Evolutionary conservation across 2,329 filamentous ascomycete species (phyloP), one percentile per base, ranked within the genome.

Genomic region (Colletotrichum tabaci): DNA sequence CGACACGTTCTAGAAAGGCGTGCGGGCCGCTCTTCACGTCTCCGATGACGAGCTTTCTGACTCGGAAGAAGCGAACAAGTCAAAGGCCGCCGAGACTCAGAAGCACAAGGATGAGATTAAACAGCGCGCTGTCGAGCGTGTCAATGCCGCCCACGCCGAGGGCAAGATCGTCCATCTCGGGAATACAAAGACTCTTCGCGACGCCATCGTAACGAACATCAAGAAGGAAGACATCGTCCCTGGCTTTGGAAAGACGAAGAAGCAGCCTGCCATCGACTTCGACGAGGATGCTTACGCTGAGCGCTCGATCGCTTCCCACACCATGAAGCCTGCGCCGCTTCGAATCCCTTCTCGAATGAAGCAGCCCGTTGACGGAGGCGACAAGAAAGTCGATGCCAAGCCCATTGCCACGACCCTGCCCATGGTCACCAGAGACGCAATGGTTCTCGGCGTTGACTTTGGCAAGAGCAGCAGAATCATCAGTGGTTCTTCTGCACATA

Each of bases 1-100:
- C n/a, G 49, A 66, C 35, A 73, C 77, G 63, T 81, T 80, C 61
- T 82, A 79, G 80, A 67, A 74, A 12, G 72, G 77, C 72, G 78
- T 81, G 23, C 76, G 80, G 23, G 66, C 67, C 9, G 73, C 74
- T 40, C 76, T 82, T 10, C 75, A 77, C 63, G 76, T 81, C 42
- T 74, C 78, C 16, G 79, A 82, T 38, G 76, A 80, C 3, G 79
- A 81, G 23, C 26, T 79, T 0, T 68, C 66, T 1, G 66, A 64
- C 18, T 9, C 13, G 3, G 69, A 72, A 13, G 12, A 55, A n/a
- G 30, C 30, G 3, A 72, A 47, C 46, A 55, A 15, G 6, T 12
- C 40, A 6, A 64, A 72, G 40, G 40, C 35, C 8, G 13, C 6
- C 12, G 53, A 60, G 18, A 56, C 50, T 18, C 26, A 40, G 18